These are phyloP conservation scores for Aspergillus nanangensis DNA, from an alignment of 495 filamentous ascomycete species.

Conservation along the genomic window DNA sequence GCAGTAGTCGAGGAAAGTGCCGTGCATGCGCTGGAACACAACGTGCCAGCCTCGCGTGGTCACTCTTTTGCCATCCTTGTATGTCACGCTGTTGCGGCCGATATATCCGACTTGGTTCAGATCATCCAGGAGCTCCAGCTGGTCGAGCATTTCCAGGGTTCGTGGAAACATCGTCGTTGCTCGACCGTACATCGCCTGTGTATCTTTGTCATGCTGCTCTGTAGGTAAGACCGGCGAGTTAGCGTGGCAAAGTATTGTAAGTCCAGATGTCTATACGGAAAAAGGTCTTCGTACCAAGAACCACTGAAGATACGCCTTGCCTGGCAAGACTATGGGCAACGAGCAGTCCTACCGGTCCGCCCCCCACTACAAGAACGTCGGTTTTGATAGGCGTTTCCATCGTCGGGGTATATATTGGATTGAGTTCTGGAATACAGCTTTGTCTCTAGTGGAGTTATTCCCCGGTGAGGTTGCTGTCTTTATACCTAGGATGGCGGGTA, in stretches of 20 bases:
- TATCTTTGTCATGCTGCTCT: constrained; percentile 7
- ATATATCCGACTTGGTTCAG: constrained; percentile 4
- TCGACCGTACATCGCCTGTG: constrained; percentile 6
- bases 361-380: constrained; percentile 7
- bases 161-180: constrained; percentile 5
- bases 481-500: too few relatives aligned
- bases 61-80: constrained; percentile 4
- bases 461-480: too few relatives aligned
- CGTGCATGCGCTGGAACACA: constrained; percentile 6
- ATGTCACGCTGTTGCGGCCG: constrained; percentile 9
- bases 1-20: constrained; percentile 6
- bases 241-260: neutral
- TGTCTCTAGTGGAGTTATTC: too few relatives aligned
- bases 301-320: neutral
- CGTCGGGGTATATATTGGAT: too few relatives aligned
- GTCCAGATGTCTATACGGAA: neutral
- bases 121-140: constrained; percentile 4
- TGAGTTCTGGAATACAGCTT: too few relatives aligned
- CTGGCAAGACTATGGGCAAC: constrained; percentile 2
- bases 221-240: neutral
- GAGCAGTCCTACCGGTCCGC: constrained; percentile 3
- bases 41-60: constrained; percentile 8
- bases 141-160: constrained; percentile 6
- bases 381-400: too few relatives aligned
- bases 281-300: constrained; percentile 2